Evolutionary conservation across 768 basidiomycete species (phyloP).

Genomic region (Calocera cornea): DNA sequence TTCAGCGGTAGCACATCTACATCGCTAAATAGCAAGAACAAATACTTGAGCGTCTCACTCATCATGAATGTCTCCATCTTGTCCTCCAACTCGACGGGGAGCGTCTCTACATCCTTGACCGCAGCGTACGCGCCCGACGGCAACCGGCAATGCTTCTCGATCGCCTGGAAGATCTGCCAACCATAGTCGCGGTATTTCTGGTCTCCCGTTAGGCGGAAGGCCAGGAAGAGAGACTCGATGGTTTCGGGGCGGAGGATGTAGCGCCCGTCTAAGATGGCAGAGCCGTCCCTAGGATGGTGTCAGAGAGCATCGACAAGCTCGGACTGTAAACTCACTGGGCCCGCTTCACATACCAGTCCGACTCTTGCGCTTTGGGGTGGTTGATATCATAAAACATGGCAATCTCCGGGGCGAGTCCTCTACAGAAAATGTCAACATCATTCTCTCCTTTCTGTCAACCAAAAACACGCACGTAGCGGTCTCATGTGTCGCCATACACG

Average conservation of each 20-base stretch:
- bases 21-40: slow-evolving; percentile 77
- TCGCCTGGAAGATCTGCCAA: slow-evolving; percentile 82
- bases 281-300: slow-evolving; percentile 9
- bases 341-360: slow-evolving; percentile 91
- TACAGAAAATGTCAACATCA: slow-evolving; percentile 19
- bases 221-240: slow-evolving; percentile 83
- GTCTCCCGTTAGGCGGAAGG: slow-evolving; percentile 80
- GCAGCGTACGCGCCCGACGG: slow-evolving; percentile 73
- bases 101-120: slow-evolving; percentile 70
- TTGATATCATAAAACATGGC: slow-evolving; percentile 63
- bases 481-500: slow-evolving; percentile 76
- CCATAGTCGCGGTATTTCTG: slow-evolving; percentile 65
- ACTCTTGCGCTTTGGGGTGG: slow-evolving; percentile 36
- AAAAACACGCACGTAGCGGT: slow-evolving; percentile 55
- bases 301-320: background rate
- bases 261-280: slow-evolving; percentile 55
- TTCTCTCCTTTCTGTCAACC: background rate
- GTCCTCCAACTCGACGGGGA: slow-evolving; percentile 57
- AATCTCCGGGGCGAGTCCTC: slow-evolving; percentile 80
- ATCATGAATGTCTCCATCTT: slow-evolving; percentile 95
- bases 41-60: slow-evolving; percentile 85
- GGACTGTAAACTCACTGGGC: slow-evolving; percentile 20
- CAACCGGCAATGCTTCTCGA: slow-evolving; percentile 67
- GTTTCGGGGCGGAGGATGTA: slow-evolving; percentile 96
- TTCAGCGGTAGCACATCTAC: slow-evolving; percentile 54